Base-by-base conservation (phyloP, 208 protist species). In the Crithidia brevicula region DNA sequence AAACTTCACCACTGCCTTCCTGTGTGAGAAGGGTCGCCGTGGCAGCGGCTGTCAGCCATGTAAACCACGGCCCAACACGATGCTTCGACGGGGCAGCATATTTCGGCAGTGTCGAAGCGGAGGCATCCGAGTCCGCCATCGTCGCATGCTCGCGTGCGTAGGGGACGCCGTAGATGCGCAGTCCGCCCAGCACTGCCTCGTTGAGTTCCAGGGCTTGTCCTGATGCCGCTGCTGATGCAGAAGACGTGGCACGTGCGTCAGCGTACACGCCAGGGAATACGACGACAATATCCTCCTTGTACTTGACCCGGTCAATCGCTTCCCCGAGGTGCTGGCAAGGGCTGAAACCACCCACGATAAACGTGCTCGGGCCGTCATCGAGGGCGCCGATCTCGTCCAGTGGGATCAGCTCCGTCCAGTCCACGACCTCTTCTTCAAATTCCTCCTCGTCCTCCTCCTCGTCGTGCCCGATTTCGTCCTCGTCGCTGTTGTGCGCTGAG, bases 321-420 rank as follows among this genome's bases (percentile, higher is more conserved):
- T 86, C 79, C 13, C 81, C 79, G 30, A 94, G 75, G 27, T 68
- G 81, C 13, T 75, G 6, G 47, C 80, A 67, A 7, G 71, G 64
- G 73, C 88, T 94, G 75, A 91, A 96, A 47, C 86, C 82, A 23
- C 91, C 91, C 1, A 96, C 73, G 33, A 88, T 86, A 65, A 77
- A 82, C 18, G 86, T 96, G 73, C 82, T 89, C 22, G 91, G 91
- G 18, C 88, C 91, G 57, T 93, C 83, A 49, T 88, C 74, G 25
- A 87, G 57, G 30, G 77, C 79, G 7, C 74, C 79, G 7, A 91
- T 13, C 49, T 87, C 77, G 16, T 80, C 78, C 34, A 92, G 73
- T 4, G 88, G 70, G 10, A 73, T 74, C 16, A 88, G 63, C 60
- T 89, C 82, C 9, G 70, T 81, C 82, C 85, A 96, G 60, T 92